Evolutionary conservation across 2,329 filamentous ascomycete species (phyloP).

Genomic region (Pyrenophora seminiperda): DNA sequence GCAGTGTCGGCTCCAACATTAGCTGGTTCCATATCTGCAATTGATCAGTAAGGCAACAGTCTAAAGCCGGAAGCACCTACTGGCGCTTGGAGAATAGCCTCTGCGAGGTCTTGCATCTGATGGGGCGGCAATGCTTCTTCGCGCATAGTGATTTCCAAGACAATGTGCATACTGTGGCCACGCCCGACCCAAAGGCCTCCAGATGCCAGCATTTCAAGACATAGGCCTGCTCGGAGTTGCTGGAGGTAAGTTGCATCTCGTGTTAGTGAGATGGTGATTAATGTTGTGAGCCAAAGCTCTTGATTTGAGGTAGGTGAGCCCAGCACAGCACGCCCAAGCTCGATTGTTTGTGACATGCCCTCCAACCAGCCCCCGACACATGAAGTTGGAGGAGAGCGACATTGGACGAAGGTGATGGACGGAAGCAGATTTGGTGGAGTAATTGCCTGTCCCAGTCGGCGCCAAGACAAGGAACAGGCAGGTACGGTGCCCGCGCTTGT

Average conservation of each 20-base stretch:
- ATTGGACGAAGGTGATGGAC: conserved; percentile 3
- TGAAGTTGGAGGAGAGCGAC: conserved; percentile 1
- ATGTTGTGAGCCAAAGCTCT: conserved; percentile 46
- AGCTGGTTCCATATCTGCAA: conserved; percentile 45
- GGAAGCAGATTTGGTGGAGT: background rate
- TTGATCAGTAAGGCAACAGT: background rate
- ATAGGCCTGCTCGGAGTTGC: conserved; percentile 17
- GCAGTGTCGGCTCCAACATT: conserved; percentile 30
- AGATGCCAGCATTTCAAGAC: conserved; percentile 31
- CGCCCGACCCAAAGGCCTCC: conserved; percentile 41
- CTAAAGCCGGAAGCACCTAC: conserved; percentile 20
- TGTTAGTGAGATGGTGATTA: conserved; percentile 42
- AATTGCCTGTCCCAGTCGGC: background rate
- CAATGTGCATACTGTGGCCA: conserved; percentile 41
- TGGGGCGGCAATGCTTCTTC: conserved; percentile 29
- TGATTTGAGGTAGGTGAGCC: conserved; percentile 26
- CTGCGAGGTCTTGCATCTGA: conserved; percentile 27
- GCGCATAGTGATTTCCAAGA: conserved; percentile 31
- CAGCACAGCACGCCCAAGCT: conserved; percentile 45
- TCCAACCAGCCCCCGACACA: conserved; percentile 4
- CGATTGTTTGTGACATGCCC: conserved; percentile 35
- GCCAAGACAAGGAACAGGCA: conserved; percentile 31
- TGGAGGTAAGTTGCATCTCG: conserved; percentile 32
- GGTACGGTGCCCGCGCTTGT: conserved; percentile 15
- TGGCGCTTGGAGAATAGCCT: conserved; percentile 35